Evolutionary conservation across 1,284 basidiomycete species (phyloP).

Genomic region (Mycosarcoma maydis): DNA sequence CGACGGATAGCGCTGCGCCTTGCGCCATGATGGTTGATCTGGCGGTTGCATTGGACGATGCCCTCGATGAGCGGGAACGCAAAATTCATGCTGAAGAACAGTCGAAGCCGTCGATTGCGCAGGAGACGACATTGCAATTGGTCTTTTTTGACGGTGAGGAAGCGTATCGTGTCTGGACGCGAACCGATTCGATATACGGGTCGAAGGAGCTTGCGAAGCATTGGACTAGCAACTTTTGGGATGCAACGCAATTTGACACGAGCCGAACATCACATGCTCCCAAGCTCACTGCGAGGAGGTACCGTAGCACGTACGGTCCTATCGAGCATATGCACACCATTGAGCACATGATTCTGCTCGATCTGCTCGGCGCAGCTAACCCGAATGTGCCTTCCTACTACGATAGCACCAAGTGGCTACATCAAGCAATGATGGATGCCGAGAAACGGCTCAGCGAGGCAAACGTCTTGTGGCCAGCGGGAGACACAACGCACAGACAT

Average conservation of each 20-base stretch:
- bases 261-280: constrained; percentile 8
- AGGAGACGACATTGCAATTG: constrained; percentile 90
- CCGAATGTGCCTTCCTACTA: constrained; percentile 58
- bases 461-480: constrained; percentile 39
- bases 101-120: constrained; percentile 54
- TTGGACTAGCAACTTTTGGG: constrained; percentile 44
- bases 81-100: constrained; percentile 22
- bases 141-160: constrained; percentile 99
- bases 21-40: constrained; percentile 76
- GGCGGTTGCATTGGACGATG: constrained; percentile 55
- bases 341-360: constrained; percentile 62
- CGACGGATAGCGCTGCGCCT: constrained; percentile 95
- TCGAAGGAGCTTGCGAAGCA: constrained; percentile 69
- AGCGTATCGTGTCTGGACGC: constrained; percentile 90
- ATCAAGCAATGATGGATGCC: constrained; percentile 35
- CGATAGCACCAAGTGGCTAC: constrained; percentile 54
- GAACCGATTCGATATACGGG: constrained; percentile 90
- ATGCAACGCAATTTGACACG: constrained; percentile 11
- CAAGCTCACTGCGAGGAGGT: constrained; percentile 17
- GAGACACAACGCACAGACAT: constrained; percentile 5
- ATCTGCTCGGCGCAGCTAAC: constrained; percentile 57
- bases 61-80: constrained; percentile 48
- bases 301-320: constrained; percentile 28
- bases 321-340: constrained; percentile 60
- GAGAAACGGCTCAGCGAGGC: constrained; percentile 43